phyloP scores from a whole-genome alignment of 208 protist species.

The Phytomonas serpens region DNA sequence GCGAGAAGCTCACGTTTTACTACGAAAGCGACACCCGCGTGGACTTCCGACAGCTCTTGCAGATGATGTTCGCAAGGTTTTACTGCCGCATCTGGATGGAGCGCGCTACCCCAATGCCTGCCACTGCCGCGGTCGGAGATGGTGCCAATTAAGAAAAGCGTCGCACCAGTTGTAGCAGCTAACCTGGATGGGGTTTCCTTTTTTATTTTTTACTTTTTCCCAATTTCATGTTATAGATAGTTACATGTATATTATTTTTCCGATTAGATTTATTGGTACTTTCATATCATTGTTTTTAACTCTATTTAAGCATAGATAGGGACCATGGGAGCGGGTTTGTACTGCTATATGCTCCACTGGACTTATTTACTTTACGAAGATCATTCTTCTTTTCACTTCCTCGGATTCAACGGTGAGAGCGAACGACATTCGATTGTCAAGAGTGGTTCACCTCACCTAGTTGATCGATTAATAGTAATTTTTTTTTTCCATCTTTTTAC shows the following conservation, averaged over 20 bases:
- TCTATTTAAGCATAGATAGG: neutral
- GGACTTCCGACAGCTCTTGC: conserved; percentile 74
- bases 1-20: conserved; percentile 80
- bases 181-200: neutral
- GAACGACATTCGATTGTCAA: neutral
- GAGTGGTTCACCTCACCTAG: neutral
- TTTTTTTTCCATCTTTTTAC: conserved; percentile 5
- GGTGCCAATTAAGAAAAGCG: neutral
- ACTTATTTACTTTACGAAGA: conserved; percentile 16
- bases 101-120: neutral
- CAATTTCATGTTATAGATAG: neutral
- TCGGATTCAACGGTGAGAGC: neutral
- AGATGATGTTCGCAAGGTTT: conserved; percentile 61
- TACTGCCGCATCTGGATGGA: conserved; percentile 76
- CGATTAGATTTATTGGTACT: neutral
- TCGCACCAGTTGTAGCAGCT: neutral
- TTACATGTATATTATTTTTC: neutral
- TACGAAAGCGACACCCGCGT: conserved; percentile 66
- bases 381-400: conserved; percentile 13
- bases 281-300: neutral
- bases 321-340: neutral
- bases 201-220: neutral
- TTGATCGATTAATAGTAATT: neutral
- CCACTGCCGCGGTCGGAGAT: neutral
- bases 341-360: neutral